phyloP scores from a whole-genome alignment of 768 basidiomycete species.

The Lentinula raphanica region DNA sequence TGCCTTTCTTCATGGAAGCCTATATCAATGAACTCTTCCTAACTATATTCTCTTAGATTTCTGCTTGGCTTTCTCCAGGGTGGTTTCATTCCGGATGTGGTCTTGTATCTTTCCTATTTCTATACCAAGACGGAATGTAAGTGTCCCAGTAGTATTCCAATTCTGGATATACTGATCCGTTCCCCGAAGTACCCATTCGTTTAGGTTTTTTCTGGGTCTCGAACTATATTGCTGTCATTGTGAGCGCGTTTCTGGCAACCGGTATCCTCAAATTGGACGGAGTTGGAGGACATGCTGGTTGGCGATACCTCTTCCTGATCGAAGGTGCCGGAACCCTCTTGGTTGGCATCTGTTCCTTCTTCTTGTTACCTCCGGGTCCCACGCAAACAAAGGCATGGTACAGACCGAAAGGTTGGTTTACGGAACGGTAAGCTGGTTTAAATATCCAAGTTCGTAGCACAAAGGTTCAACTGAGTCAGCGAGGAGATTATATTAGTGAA shows the following conservation, averaged over 20 bases:
- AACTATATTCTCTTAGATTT: slow-evolving; percentile 26
- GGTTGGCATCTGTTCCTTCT: slow-evolving; percentile 47
- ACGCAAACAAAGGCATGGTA: slow-evolving; percentile 60
- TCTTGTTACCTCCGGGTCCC: slow-evolving; percentile 57
- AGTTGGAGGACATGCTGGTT: slow-evolving; percentile 40
- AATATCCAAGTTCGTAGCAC: no score
- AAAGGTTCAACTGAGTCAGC: no score
- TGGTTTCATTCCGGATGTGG: slow-evolving; percentile 59
- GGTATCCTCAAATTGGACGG: slow-evolving; percentile 55
- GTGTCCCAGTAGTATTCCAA: slow-evolving; percentile 13
- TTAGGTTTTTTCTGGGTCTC: slow-evolving; percentile 68
- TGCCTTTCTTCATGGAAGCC: neutral
- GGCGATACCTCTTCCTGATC: slow-evolving; percentile 18
- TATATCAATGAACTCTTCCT: neutral
- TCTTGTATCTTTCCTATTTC: slow-evolving; percentile 62
- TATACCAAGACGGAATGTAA: slow-evolving; percentile 54
- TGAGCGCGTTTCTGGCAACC: slow-evolving; percentile 59
- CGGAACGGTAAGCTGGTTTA: slow-evolving; percentile 45
- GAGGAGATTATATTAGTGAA: slow-evolving; percentile 66
- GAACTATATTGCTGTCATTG: slow-evolving; percentile 47
- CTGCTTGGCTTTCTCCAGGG: slow-evolving; percentile 59
- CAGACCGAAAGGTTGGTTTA: slow-evolving; percentile 63
- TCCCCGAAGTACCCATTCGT: slow-evolving; percentile 49
- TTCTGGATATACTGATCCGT: neutral
- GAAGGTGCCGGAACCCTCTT: slow-evolving; percentile 47